Evolutionary conservation across 2,329 filamentous ascomycete genomes (phyloP).

Genomic region (Aspergillus neotritici): DNA sequence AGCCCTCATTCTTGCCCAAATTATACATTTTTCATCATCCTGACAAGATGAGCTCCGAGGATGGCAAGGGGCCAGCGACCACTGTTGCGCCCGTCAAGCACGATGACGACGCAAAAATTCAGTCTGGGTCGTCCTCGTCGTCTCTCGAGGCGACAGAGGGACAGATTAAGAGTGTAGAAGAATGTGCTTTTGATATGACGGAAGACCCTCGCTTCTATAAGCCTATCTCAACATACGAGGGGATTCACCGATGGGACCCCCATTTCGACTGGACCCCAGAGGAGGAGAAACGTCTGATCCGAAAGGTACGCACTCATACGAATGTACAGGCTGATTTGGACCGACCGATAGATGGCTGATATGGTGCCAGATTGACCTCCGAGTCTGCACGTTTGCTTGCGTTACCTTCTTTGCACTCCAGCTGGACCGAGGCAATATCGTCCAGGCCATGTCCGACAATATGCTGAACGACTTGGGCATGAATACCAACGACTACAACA

Average conservation of each 20-base stretch:
- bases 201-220: slow-evolving; percentile 35
- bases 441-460: slow-evolving; percentile 57
- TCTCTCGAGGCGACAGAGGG: slow-evolving; percentile 2
- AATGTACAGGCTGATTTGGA: neutral
- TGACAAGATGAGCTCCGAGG: slow-evolving; percentile 14
- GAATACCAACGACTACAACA: slow-evolving; percentile 46
- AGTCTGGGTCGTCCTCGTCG: slow-evolving; percentile 12
- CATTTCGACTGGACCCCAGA: slow-evolving; percentile 40
- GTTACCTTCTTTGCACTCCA: slow-evolving; percentile 61
- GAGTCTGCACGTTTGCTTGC: slow-evolving; percentile 43
- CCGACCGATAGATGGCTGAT: neutral
- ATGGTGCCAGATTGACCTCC: slow-evolving; percentile 34
- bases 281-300: slow-evolving; percentile 40
- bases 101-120: slow-evolving; percentile 10
- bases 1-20: neutral
- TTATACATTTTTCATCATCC: slow-evolving; percentile 1
- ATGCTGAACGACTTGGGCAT: slow-evolving; percentile 48
- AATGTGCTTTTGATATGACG: slow-evolving; percentile 31
- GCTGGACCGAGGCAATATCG: slow-evolving; percentile 58
- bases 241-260: slow-evolving; percentile 46
- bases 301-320: slow-evolving; percentile 24
- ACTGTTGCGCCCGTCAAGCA: slow-evolving; percentile 2
- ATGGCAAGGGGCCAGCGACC: slow-evolving; percentile 7
- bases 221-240: slow-evolving; percentile 42
- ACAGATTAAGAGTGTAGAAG: slow-evolving; percentile 9